Base-by-base conservation (phyloP, 768 basidiomycete species). In the Floccularia luteovirens region DNA sequence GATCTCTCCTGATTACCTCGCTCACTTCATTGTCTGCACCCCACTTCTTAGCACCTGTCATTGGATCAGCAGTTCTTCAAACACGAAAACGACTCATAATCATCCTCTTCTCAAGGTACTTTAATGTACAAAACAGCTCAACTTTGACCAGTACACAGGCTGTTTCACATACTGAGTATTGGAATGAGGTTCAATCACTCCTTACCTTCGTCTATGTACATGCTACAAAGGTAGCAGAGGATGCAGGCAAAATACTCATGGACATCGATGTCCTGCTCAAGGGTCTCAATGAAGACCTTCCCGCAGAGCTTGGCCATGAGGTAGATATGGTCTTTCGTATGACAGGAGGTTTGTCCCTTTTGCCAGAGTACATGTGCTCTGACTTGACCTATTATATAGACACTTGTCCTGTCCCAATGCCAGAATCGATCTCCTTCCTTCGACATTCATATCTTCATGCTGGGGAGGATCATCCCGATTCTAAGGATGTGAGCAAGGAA, bases 131-230 rank as follows among this genome's bases (percentile, higher is more conserved):
- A 43, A 20, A 39, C 42, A 24, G 42, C 42, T 24, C 31, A 19
- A 42, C 24, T 36, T 19, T 42, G 44, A 33, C 46, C 48, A 6
- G 46, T 46, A 52, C 39, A 31, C 55, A 58, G 48, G 49, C 50
- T 28, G 46, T 66, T 44, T 59, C 74, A 22, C 74, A 70, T 43
- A 69, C 73, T 2, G 58, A 56, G 13, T 58, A 56, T 22, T 97
- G 84, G 79, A 63, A 77, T 38, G 67, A 69, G 14, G 69, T 92
- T 2, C 89, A 93, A 62, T 62, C 72, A 7, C 70, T 93, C 33
- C 69, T 97, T 45, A 87, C 87, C 0, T 82, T 77, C 52, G 75
- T 87, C 27, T 96, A 97, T 58, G 85, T 89, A 2, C 82, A 85
- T 48, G 85, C 88, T n/a, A 83, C 83, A 11, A 79, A 74, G 49